Percentiles rank a stretch among this genome's conserved stretches.
Evolutionary conservation across 768 basidiomycete genomes (phyloP).

Genomic region (Fomitopsis serialis): DNA sequence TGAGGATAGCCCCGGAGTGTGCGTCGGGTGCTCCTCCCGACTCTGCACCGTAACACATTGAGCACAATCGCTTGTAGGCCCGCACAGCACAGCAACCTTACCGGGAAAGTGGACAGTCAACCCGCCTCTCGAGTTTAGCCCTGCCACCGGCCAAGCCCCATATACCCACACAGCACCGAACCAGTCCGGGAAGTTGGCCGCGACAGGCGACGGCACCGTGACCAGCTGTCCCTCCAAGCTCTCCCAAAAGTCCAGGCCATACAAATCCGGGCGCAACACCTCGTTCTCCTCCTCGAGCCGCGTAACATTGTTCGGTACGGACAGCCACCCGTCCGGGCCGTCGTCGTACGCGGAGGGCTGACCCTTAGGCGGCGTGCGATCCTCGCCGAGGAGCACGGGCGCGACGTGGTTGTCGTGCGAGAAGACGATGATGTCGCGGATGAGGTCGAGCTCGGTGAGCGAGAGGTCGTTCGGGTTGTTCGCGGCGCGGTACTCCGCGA

Average conservation of each 20-base stretch:
- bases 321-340: conserved; percentile 50
- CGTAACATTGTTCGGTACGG: conserved; percentile 48
- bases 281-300: conserved; percentile 40
- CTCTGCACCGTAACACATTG: background rate
- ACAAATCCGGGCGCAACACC: conserved; percentile 43
- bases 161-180: conserved; percentile 57
- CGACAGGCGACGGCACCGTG: conserved; percentile 40
- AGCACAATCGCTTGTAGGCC: no score
- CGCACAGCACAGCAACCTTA: conserved; percentile 1
- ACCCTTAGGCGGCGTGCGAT: conserved; percentile 48
- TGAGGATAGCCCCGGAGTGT: conserved; percentile 52
- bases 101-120: conserved; percentile 44
- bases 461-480: conserved; percentile 40
- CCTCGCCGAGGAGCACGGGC: conserved; percentile 47
- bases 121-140: conserved; percentile 51
- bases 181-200: conserved; percentile 44
- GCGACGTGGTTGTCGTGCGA: conserved; percentile 41
- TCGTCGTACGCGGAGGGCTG: conserved; percentile 43
- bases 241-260: conserved; percentile 61
- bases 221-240: conserved; percentile 57
- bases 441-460: conserved; percentile 43
- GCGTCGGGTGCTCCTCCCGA: conserved; percentile 45
- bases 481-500: conserved; percentile 46
- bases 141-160: conserved; percentile 51
- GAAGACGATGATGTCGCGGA: conserved; percentile 36